Conservation (phyloP, 345 rosid genomes). For the Viola odorata region DNA sequence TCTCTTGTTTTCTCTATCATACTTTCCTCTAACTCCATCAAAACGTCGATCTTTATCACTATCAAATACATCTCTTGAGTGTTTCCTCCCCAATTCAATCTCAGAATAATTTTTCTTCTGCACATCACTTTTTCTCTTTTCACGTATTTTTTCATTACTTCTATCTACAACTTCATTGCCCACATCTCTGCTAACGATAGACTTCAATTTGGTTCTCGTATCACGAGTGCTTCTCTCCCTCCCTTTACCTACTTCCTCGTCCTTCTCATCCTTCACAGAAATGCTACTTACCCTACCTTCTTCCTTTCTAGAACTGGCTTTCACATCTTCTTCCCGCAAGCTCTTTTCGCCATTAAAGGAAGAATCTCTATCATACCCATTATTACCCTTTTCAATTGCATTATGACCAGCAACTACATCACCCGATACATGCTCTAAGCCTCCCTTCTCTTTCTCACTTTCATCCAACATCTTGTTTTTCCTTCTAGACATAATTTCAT, state of each 20-base stretch:
- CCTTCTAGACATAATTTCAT: constrained; percentile 73
- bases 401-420: constrained; percentile 28
- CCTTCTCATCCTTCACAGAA: background rate
- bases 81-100: constrained; percentile 39
- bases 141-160: constrained; percentile 28
- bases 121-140: constrained; percentile 32
- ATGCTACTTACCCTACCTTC: constrained; percentile 16
- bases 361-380: constrained; percentile 18
- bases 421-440: constrained; percentile 19
- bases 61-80: constrained; percentile 39
- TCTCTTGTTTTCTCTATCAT: constrained; percentile 45
- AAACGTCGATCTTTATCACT: constrained; percentile 36
- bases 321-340: constrained; percentile 27
- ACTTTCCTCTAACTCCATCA: constrained; percentile 32
- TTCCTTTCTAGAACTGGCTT: constrained; percentile 29
- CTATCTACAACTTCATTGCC: constrained; percentile 24
- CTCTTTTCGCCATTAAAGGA: constrained; percentile 23
- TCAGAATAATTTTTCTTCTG: constrained; percentile 24
- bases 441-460: constrained; percentile 26
- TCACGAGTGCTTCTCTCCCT: constrained; percentile 22
- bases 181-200: constrained; percentile 31
- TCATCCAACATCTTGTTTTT: constrained; percentile 43
- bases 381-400: constrained; percentile 28
- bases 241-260: constrained; percentile 8
- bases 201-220: constrained; percentile 37